Evolutionary conservation across 306 rosid genomes (phyloP).

Genomic region (Oxytropis ochrocephala): DNA sequence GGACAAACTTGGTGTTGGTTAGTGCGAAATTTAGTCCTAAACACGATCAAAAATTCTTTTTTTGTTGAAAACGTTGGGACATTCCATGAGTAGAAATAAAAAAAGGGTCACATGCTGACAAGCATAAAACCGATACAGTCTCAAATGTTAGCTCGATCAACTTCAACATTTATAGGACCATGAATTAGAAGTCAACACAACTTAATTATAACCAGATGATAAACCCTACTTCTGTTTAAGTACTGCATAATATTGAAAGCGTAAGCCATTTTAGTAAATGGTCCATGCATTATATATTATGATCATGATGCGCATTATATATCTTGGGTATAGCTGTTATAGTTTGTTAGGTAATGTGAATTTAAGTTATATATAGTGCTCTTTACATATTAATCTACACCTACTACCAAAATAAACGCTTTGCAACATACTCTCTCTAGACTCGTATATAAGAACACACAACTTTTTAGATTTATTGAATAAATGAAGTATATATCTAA

Average conservation of each 20-base stretch:
- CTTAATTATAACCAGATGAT: not conserved
- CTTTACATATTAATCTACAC: conserved; percentile 14
- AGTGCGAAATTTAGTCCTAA: too few species aligned
- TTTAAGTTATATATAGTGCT: conserved; percentile 8
- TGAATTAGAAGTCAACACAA: not conserved
- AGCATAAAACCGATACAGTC: too few species aligned
- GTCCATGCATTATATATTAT: conserved; percentile 17
- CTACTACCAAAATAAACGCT: conserved; percentile 28
- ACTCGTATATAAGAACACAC: too few species aligned
- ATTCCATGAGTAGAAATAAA: too few species aligned
- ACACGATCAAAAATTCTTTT: too few species aligned
- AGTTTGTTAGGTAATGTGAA: conserved; percentile 28
- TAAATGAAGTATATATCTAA: too few species aligned
- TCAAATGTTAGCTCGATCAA: too few species aligned
- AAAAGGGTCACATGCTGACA: too few species aligned
- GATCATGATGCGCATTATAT: conserved; percentile 28
- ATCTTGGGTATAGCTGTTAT: conserved; percentile 13
- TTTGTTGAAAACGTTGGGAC: too few species aligned
- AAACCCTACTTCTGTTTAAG: not conserved
- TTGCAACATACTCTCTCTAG: conserved; percentile 11
- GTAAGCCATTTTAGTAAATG: conserved; percentile 24
- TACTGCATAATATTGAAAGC: conserved; percentile 14
- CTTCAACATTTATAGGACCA: not conserved
- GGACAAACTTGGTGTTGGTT: too few species aligned
- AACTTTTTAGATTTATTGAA: too few species aligned